These are phyloP conservation scores for Aspergillus taichungensis DNA, from an alignment of 495 filamentous ascomycete species.

Conservation along the genomic window DNA sequence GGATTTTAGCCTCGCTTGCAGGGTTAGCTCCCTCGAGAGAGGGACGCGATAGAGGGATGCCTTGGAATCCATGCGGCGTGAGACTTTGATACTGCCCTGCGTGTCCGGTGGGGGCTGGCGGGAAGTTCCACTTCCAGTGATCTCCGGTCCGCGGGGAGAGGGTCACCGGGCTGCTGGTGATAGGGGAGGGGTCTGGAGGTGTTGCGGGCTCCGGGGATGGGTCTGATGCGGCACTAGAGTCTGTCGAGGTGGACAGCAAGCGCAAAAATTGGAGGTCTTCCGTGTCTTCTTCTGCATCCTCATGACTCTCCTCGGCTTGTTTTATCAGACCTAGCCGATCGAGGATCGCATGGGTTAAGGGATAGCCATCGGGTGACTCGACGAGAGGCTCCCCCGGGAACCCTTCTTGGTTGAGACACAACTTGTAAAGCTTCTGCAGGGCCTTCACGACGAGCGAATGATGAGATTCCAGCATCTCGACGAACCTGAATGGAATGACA, in stretches of 20 bases:
- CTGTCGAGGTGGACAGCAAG: conserved; percentile 30
- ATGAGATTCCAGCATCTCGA: conserved; percentile 42
- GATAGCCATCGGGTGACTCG: conserved; percentile 34
- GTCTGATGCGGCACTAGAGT: conserved; percentile 33
- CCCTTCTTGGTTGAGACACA: conserved; percentile 36
- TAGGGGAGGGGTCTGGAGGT: conserved; percentile 29
- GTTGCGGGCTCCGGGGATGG: conserved; percentile 35
- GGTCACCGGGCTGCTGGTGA: conserved; percentile 14
- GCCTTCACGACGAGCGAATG: conserved; percentile 39
- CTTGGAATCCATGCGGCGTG: conserved; percentile 16
- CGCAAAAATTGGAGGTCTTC: conserved; percentile 34
- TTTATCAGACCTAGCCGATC: conserved; percentile 40
- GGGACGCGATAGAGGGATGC: conserved; percentile 15
- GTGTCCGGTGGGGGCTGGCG: conserved; percentile 15
- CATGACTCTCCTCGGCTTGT: conserved; percentile 37
- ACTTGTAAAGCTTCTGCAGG: conserved; percentile 36
- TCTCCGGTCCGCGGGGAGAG: conserved; percentile 12
- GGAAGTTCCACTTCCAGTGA: conserved; percentile 30
- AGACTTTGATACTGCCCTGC: conserved; percentile 16
- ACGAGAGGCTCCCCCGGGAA: conserved; percentile 39
- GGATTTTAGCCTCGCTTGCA: conserved; percentile 14
- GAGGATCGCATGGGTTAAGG: conserved; percentile 38
- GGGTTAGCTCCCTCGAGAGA: conserved; percentile 11
- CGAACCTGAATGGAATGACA: conserved; percentile 21
- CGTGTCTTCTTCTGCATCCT: conserved; percentile 30